Base-by-base conservation (phyloP, 176 grass and related monocot species). In the Carex pumila region DNA sequence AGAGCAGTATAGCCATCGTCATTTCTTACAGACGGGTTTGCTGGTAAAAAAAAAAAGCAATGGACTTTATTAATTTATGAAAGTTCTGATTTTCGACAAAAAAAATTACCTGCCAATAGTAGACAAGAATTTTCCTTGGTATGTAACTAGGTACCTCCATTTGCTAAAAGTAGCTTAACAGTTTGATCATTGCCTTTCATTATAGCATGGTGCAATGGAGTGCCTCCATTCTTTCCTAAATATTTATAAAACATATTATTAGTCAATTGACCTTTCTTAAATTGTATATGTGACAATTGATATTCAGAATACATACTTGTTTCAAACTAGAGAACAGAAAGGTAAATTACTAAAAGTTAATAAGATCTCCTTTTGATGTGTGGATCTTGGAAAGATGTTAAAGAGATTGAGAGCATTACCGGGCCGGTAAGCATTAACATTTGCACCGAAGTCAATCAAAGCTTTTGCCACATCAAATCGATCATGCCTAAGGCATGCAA, bases 121-220 rank as follows among this genome's bases (percentile, higher is more conserved):
- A 74, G 49, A 53, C 13, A 21, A 65, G 15, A 49, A 65, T 61
- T 56, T 4, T 25, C 3, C 12, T 57, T 5, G 17, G 58, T n/a
- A 61, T 58, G 56, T 83, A 98, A 92, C 92, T 94, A 54, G 2
- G 10, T 84, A 98, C 96, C 96, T 95, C 93, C 89, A 93, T 93
- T 87, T 22, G 89, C 89, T 59, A 98, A 87, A 83, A 98, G 89
- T 61, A 95, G 87, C 85, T 95, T 88, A 54, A 92, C 88, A 82
- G 83, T 92, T 61, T 79, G 84, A 61, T 90, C 93, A 65, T 87
- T 86, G 3, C 93, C 93, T 87, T 90, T 95, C 85, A 93, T 98
- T 29, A 91, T 87, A 95, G 96, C 93, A 95, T 93, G 96, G 86
- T 98, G 96, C 91, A 98, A 88, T 82, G 96, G 88, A 65, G 93